Percentiles rank a stretch among this genome's conserved stretches.
phyloP scores from a whole-genome alignment of 75 land plant species.

The Selaginella moellendorffii region DNA sequence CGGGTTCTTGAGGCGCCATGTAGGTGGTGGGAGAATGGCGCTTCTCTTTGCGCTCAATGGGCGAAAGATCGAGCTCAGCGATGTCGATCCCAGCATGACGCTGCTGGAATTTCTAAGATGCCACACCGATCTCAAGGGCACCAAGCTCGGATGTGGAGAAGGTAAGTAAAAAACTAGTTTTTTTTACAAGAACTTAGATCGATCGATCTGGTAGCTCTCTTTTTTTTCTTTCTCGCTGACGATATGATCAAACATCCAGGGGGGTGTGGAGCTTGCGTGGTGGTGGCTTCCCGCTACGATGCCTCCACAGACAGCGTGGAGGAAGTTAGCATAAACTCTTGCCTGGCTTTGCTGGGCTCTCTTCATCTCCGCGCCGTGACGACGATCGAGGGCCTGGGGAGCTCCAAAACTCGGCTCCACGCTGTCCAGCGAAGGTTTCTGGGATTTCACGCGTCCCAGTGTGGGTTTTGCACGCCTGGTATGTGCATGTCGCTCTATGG shows the following conservation, averaged over 20 bases:
- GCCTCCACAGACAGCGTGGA: neutral
- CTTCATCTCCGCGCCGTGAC: neutral
- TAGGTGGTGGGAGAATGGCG: too few species aligned
- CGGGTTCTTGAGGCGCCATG: too few species aligned
- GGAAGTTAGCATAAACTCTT: neutral
- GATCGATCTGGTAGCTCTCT: too few species aligned
- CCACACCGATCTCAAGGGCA: constrained; percentile 38
- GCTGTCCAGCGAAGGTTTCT: neutral
- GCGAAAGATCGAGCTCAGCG: constrained; percentile 33
- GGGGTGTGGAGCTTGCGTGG: constrained; percentile 9
- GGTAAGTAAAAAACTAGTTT: too few species aligned
- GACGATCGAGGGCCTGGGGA: constrained; percentile 4
- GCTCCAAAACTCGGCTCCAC: too few species aligned
- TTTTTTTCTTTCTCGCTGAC: too few species aligned
- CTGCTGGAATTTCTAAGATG: constrained; percentile 54
- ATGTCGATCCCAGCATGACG: constrained; percentile 47
- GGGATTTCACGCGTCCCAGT: constrained; percentile 6
- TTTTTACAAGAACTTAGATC: too few species aligned
- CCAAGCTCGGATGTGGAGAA: constrained; percentile 81
- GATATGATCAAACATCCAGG: neutral
- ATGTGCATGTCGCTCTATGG: constrained; percentile 10
- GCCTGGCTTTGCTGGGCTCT: constrained; percentile 2
- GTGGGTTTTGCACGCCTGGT: constrained; percentile 6
- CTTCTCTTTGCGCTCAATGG: constrained; percentile 60
- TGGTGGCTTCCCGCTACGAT: neutral